A percentile compares a stretch with the other conserved stretches of the same genome.
These are phyloP conservation scores for Cicer arietinum DNA, from an alignment of 306 rosid genomes.

Conservation along the genomic window DNA sequence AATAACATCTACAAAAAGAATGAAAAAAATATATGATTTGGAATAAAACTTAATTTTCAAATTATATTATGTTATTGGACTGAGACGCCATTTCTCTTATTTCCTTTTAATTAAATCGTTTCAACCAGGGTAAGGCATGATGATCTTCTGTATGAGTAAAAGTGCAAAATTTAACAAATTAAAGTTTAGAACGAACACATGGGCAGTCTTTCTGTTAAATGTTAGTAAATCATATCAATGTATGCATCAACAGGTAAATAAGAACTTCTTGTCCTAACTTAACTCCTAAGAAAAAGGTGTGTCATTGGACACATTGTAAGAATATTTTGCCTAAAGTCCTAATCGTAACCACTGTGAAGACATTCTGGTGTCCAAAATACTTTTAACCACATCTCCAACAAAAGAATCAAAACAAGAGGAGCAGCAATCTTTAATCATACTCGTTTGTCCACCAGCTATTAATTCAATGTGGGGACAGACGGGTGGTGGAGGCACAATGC, in stretches of 20 bases:
- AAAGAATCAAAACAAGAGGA: constrained; percentile 82
- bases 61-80: too few species aligned
- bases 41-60: too few species aligned
- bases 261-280: constrained; percentile 51
- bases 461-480: constrained; percentile 75
- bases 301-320: constrained; percentile 40
- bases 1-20: too few species aligned
- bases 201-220: constrained; percentile 35
- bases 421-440: constrained; percentile 77
- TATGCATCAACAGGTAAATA: constrained; percentile 61
- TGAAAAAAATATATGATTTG: too few species aligned
- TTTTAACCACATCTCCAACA: constrained; percentile 71
- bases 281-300: constrained; percentile 51
- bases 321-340: constrained; percentile 57
- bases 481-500: constrained; percentile 61
- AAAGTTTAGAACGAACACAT: constrained; percentile 21
- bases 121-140: constrained; percentile 16
- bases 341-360: constrained; percentile 67
- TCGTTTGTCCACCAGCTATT: constrained; percentile 56
- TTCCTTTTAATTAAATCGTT: background rate
- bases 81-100: background rate
- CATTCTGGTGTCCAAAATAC: constrained; percentile 59
- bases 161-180: constrained; percentile 38
- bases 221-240: constrained; percentile 59
- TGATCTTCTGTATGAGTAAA: constrained; percentile 1